A percentile compares a stretch with the other conserved stretches of the same genome.
Evolutionary conservation across 495 filamentous ascomycete genomes (phyloP).

Genomic region (Apodospora peruviana): DNA sequence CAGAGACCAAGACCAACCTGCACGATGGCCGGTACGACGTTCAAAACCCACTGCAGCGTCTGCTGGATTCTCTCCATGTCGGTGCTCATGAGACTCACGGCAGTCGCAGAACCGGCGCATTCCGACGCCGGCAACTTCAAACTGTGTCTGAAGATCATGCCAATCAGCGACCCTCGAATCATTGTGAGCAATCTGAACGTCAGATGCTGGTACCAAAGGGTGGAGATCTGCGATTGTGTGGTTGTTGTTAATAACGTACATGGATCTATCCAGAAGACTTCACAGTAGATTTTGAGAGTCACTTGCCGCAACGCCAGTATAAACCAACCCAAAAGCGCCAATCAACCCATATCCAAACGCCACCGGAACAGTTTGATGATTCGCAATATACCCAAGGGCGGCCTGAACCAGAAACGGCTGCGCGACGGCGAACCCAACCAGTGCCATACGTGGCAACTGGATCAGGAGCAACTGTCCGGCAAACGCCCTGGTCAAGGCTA

Average conservation of each 20-base stretch:
- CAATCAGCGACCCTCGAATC: not conserved
- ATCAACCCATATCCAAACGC: not conserved
- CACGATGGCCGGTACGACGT: not conserved
- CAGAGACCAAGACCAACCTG: not conserved
- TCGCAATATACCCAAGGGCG: not conserved
- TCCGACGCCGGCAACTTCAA: not conserved
- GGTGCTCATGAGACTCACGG: not conserved
- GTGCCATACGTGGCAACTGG: not conserved
- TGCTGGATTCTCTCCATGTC: not conserved
- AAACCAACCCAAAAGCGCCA: not conserved
- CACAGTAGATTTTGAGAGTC: not conserved
- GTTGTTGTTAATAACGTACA: not conserved
- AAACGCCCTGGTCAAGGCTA: not conserved
- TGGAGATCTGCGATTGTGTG: not conserved
- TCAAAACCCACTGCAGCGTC: not conserved
- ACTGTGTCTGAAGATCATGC: not conserved
- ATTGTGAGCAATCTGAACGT: not conserved
- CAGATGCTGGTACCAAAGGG: not conserved
- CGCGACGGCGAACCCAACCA: not conserved
- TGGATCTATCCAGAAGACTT: too few species aligned
- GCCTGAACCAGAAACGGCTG: conserved; percentile 1
- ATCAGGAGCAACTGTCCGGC: not conserved
- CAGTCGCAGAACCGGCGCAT: not conserved
- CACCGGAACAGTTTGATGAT: not conserved
- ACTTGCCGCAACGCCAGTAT: not conserved